These are phyloP conservation scores for Marasmius oreades DNA, from an alignment of 1,284 basidiomycete genomes.

Conservation along the genomic window DNA sequence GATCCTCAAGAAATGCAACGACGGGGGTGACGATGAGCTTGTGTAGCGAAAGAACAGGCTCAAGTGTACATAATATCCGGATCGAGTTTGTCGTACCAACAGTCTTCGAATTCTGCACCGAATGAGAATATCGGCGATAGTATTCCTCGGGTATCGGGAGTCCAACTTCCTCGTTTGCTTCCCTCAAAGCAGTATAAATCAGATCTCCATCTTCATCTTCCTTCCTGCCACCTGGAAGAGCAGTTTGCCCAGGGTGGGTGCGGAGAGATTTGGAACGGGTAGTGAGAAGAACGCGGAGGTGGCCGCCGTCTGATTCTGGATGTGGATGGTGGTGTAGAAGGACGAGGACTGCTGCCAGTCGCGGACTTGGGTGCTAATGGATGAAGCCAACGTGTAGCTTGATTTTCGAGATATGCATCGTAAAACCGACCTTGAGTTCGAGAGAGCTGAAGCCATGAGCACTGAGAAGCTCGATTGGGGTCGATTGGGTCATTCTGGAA, in stretches of 20 bases:
- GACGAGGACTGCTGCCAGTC: slow-evolving; percentile 73
- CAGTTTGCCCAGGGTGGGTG: slow-evolving; percentile 76
- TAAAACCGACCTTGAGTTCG: background rate
- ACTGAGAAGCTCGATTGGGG: background rate
- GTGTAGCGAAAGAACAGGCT: slow-evolving; percentile 6
- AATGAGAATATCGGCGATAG: background rate
- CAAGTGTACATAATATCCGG: slow-evolving; percentile 3
- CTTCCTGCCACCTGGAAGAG: slow-evolving; percentile 80
- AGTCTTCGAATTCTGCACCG: background rate
- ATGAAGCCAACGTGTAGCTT: background rate
- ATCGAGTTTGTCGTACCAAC: background rate
- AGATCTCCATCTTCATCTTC: slow-evolving; percentile 65
- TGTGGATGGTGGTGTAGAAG: slow-evolving; percentile 47
- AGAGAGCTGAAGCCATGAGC: background rate
- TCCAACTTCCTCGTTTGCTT: slow-evolving; percentile 14
- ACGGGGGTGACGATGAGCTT: slow-evolving; percentile 8
- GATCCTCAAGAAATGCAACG: background rate
- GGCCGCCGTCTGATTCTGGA: slow-evolving; percentile 59
- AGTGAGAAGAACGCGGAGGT: slow-evolving; percentile 76
- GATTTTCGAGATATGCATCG: too few relatives aligned
- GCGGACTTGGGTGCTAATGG: background rate
- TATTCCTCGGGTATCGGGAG: slow-evolving; percentile 3
- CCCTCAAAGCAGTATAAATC: slow-evolving; percentile 69
- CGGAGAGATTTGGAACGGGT: slow-evolving; percentile 78
- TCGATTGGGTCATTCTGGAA: background rate